Evolutionary conservation across 805 yeast genomes (phyloP).

Genomic region (Lachancea fermentati): DNA sequence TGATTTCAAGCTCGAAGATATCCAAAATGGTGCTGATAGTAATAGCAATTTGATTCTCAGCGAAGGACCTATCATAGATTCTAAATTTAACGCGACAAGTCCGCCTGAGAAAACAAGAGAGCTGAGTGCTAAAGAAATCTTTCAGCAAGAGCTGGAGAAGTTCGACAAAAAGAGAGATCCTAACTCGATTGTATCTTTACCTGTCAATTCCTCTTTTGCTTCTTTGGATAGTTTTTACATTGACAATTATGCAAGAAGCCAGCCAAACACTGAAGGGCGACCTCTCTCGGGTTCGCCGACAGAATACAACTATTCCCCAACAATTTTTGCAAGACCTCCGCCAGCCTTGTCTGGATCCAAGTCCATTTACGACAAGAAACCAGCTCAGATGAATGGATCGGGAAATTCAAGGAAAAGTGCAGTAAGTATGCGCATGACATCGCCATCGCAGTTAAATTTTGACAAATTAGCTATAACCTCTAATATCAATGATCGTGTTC

Average conservation of each 20-base stretch:
- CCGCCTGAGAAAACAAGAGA: neutral
- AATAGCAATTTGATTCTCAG: conserved; percentile 29
- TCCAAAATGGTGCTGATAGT: conserved; percentile 23
- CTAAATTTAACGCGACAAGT: neutral
- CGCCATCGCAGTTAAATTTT: conserved; percentile 1
- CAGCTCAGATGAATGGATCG: conserved; percentile 1
- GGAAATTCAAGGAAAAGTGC: neutral
- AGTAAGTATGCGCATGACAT: neutral
- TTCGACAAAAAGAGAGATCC: conserved; percentile 22
- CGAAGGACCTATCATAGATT: conserved; percentile 4
- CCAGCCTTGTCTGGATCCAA: conserved; percentile 3
- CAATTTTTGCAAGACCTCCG: conserved; percentile 17
- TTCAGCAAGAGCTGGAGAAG: conserved; percentile 22
- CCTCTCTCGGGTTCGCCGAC: conserved; percentile 1
- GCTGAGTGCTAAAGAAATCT: conserved; percentile 13
- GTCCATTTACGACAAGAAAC: conserved; percentile 1
- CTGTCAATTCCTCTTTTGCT: conserved; percentile 70
- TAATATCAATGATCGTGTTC: conserved; percentile 2
- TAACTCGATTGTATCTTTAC: conserved; percentile 56
- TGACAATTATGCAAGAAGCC: conserved; percentile 41
- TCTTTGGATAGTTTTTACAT: conserved; percentile 66
- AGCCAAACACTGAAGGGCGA: conserved; percentile 10
- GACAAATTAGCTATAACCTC: conserved; percentile 3
- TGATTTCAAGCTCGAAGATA: conserved; percentile 10
- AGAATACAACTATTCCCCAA: conserved; percentile 6